phyloP scores from a whole-genome alignment of 331 rosid species.

The Telfairia occidentalis region DNA sequence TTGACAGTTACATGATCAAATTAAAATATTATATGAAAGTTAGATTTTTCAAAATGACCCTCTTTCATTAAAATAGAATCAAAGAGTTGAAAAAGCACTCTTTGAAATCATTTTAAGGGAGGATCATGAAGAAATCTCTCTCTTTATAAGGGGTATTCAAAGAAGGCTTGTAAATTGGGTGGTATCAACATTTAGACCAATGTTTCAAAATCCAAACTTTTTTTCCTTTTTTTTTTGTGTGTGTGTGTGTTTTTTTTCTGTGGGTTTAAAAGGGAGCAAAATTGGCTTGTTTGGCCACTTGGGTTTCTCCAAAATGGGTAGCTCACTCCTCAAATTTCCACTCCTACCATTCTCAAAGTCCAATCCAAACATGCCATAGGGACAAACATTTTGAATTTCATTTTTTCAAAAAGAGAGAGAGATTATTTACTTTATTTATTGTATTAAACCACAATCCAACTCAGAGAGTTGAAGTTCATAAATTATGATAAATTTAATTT shows the following conservation, averaged over 20 bases:
- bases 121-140: too few relatives aligned
- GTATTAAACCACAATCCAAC: too few relatives aligned
- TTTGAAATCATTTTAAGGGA: too few relatives aligned
- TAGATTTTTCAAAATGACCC: background rate
- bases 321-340: background rate
- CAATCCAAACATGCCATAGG: background rate
- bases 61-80: background rate
- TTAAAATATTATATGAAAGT: background rate
- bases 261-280: conserved; percentile 7
- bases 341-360: background rate
- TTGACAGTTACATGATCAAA: background rate
- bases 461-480: too few relatives aligned
- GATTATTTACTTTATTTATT: too few relatives aligned
- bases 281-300: background rate
- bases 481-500: too few relatives aligned
- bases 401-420: background rate
- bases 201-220: background rate
- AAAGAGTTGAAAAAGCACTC: background rate
- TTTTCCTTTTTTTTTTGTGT: too few relatives aligned
- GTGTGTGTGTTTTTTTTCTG: too few relatives aligned
- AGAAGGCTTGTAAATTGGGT: background rate
- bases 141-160: background rate
- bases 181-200: background rate
- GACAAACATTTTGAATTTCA: background rate
- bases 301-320: background rate